Base-by-base conservation (phyloP, 257 asterid species). In the Fraxinus americana region DNA sequence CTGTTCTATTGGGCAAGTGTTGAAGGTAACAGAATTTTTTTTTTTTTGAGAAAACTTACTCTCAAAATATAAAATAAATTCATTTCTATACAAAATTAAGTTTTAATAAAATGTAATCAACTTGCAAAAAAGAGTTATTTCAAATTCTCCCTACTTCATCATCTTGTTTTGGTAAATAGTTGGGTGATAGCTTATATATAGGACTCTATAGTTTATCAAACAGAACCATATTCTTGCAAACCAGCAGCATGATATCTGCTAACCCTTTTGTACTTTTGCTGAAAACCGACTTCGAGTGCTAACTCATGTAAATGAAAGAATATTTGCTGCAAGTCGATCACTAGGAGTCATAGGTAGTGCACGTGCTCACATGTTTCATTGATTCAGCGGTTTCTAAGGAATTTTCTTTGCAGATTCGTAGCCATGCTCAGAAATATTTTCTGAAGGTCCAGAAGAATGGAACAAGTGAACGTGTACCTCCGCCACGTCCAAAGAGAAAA, bases 401-500 rank as follows among this genome's bases (percentile, higher is more conserved):
- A 69, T 77, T 30, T 23, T 71, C 81, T 76, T 71, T 87, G 85
- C 97, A 94, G 98, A 94, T 94, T 70, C 98, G 97, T 35, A 94
- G 98, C 82, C 98, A 94, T 80, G 97, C 98, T 35, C 98, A 94
- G 88, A 94, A 94, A 78, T 94, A 94, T 82, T 94, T 94, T 85
- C 82, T 92, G 77, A 94, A 91, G 86, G 94, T 94, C 79, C 96
- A 91, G 87, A 94, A 94, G 84, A 92, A 85, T 79, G 98, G 98
- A 36, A 83, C 90, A 32, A 91, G 86, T 39, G 98, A 91, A 74
- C 98, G 89, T 81, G 85, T 94, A 52, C 98, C 98, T 82, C 98
- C 98, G 1, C 98, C 97, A n/a, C 96, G 98, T 17, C 98, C 98
- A 36, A 94, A 94, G 91, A 86, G 97, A 81, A 94, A 94, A 84